These are phyloP conservation scores for Pachysandra terminalis DNA, from an alignment of 164 flowering plant genomes.

Conservation along the genomic window DNA sequence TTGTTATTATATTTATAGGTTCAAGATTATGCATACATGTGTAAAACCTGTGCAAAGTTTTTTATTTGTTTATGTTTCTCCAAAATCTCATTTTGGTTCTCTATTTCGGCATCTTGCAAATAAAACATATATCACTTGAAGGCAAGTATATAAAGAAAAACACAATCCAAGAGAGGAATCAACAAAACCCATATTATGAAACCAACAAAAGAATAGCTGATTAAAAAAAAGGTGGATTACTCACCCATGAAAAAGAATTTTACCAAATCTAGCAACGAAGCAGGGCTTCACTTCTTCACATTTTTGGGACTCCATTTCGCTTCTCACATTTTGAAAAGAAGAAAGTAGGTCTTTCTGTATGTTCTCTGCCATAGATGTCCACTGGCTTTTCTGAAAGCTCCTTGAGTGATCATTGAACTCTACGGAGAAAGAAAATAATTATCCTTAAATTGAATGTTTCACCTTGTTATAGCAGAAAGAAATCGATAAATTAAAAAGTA, in stretches of 20 bases:
- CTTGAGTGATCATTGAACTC: conserved; percentile 13
- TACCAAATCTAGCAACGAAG: conserved; percentile 43
- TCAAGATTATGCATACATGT: not conserved
- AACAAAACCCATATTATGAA: no score
- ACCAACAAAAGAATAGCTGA: not conserved
- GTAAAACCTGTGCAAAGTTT: not conserved
- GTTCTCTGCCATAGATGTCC: conserved; percentile 28
- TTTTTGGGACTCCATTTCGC: conserved; percentile 15
- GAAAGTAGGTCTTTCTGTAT: conserved; percentile 28
- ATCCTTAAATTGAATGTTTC: not conserved
- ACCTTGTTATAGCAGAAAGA: not conserved
- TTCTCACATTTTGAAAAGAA: conserved; percentile 26
- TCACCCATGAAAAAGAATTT: conserved; percentile 36
- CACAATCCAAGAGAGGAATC: no score
- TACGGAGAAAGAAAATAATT: conserved; percentile 9
- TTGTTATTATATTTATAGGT: not conserved
- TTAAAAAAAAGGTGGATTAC: not conserved
- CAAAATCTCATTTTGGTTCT: no score
- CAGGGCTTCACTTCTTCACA: conserved; percentile 26
- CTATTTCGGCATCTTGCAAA: not conserved
- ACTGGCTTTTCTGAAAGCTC: conserved; percentile 19
- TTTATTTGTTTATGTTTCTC: no score
- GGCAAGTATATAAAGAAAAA: not conserved
- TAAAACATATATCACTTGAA: not conserved
- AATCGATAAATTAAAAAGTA: not conserved